Percentiles rank a stretch among this genome's conserved stretches.
These are phyloP conservation scores for Adenanthera pavonina DNA, from an alignment of 306 rosid species.

Conservation along the genomic window DNA sequence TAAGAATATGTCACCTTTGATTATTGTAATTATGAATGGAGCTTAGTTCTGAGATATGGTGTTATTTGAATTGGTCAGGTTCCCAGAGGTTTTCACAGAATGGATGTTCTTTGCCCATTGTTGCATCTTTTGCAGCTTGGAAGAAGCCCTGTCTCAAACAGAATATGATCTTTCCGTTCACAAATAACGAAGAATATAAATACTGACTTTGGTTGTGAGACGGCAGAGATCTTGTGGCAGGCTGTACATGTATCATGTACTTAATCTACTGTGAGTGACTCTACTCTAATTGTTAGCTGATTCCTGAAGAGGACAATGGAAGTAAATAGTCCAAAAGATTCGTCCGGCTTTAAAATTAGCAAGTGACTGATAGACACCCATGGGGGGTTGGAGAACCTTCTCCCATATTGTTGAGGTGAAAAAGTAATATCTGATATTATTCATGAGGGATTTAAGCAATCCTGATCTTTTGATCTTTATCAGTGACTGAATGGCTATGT, in stretches of 20 bases:
- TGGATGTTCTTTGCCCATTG: constrained; percentile 85
- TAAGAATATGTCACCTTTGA: neutral
- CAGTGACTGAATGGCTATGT: neutral
- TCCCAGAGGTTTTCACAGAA: constrained; percentile 84
- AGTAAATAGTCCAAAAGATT: neutral
- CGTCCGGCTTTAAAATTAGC: neutral
- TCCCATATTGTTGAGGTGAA: neutral
- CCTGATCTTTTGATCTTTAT: no score
- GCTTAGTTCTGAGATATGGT: neutral
- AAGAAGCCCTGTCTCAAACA: constrained; percentile 46
- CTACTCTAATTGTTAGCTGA: neutral
- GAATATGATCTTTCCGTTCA: constrained; percentile 44
- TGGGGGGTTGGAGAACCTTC: neutral
- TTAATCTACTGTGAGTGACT: neutral
- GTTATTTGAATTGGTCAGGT: constrained; percentile 50
- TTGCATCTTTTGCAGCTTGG: constrained; percentile 81
- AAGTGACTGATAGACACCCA: neutral
- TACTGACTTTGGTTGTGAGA: constrained; percentile 32
- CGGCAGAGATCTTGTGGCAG: neutral
- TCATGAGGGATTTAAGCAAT: no score
- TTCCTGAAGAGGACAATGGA: neutral
- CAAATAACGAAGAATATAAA: constrained; percentile 9
- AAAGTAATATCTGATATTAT: no score
- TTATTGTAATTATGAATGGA: neutral
- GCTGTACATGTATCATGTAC: neutral